Base-by-base conservation (phyloP, 768 basidiomycete species). In the Dentipellis sp. region DNA sequence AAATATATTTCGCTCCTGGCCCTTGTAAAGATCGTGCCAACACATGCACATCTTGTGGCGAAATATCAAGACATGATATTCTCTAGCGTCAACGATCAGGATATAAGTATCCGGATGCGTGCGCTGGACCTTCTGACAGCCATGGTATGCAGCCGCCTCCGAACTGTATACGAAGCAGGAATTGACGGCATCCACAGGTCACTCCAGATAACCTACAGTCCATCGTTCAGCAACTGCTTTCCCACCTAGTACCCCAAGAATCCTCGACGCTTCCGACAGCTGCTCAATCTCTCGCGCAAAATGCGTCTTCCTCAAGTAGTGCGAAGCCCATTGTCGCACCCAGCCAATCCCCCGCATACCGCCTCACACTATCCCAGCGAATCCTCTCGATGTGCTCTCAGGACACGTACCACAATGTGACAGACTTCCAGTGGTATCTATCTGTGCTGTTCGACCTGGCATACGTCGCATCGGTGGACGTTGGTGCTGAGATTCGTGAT, bases 391-490 rank as follows among this genome's bases (percentile, higher is more conserved):
- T 98, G 63, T 87, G 91, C 56, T 88, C 91, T 2, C 79, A 82
- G 55, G 83, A 83, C 38, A 88, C 86, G 19, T 98, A 95, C 67
- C 84, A 86, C 53, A 88, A 93, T 64, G 78, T 99, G 23, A 77
- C 79, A 47, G 94, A 97, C 71, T 98, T 98, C 66, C 91, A 97
- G 66, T 99, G 97, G 95, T 97, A 93, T 68, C 78, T 98, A 19
- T 97, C 95, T 4, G 92, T 94, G 8, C 82, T 98, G 29, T 81
- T 97, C 48, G 94, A 97, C 65, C 76, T 98, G 9, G 84, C 91
- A 0, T 91, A 97, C 66, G 78, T 97, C 40, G 88, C 92, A 52
- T 80, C 84, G 23, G 90, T 86, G 50, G 76, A 88, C 60, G 75
- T 97, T 50, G 93, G 93, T 1, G 64, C 71, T 0, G 80, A 88